Conservation (phyloP, 768 basidiomycete genomes). For the Termitomyces sp. region DNA sequence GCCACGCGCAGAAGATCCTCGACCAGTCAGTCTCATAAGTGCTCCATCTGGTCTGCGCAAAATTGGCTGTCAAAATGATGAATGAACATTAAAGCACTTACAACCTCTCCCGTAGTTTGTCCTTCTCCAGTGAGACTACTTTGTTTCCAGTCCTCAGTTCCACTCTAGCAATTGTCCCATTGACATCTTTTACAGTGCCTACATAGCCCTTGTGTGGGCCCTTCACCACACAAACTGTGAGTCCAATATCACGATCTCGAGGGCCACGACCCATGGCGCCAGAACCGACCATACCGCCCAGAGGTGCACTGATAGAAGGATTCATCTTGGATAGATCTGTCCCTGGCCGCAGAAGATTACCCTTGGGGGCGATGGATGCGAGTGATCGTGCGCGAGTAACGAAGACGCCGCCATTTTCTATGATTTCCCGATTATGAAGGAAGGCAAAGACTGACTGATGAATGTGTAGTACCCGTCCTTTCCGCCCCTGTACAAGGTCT, state of each 20-base stretch:
- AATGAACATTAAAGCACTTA: constrained; percentile 29
- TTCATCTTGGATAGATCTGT: constrained; percentile 91
- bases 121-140: constrained; percentile 80
- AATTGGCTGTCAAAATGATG: not conserved
- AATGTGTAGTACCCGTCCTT: constrained; percentile 88
- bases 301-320: constrained; percentile 59
- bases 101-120: constrained; percentile 68
- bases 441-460: constrained; percentile 94
- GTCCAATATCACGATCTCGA: constrained; percentile 77
- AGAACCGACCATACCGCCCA: constrained; percentile 76
- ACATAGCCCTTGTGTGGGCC: constrained; percentile 88
- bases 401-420: constrained; percentile 92
- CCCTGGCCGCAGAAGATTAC: constrained; percentile 56
- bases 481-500: constrained; percentile 51
- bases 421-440: constrained; percentile 85
- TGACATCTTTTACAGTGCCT: constrained; percentile 93
- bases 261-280: constrained; percentile 75
- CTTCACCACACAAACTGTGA: constrained; percentile 71
- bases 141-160: constrained; percentile 89
- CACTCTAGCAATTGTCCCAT: constrained; percentile 79
- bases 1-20: constrained; percentile 7
- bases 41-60: constrained; percentile 49
- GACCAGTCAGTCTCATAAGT: constrained; percentile 42
- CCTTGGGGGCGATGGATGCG: constrained; percentile 82
- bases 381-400: constrained; percentile 83